Percentiles rank a stretch among this genome's conserved stretches.
Conservation (phyloP, 1,139 yeast genomes). For the Magnusiomyces sp. region DNA sequence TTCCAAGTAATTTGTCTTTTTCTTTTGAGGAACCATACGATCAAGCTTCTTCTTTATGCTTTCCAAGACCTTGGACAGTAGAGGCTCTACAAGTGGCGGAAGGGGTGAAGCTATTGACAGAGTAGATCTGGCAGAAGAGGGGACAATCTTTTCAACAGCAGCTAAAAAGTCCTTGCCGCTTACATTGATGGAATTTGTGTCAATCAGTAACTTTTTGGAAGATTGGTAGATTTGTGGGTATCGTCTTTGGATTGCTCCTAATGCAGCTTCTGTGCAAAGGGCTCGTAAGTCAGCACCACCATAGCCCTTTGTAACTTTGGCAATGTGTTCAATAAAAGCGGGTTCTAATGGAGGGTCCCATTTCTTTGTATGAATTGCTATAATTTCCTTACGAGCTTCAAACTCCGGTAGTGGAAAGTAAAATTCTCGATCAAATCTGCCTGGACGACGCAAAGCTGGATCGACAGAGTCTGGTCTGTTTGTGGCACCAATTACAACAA, state of each 20-base stretch:
- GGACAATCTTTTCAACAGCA: slow-evolving; percentile 80
- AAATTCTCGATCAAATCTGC: slow-evolving; percentile 94
- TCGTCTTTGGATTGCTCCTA: slow-evolving; percentile 80
- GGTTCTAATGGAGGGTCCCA: slow-evolving; percentile 72
- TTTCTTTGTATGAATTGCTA: slow-evolving; percentile 75
- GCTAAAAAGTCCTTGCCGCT: slow-evolving; percentile 81
- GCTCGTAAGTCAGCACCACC: slow-evolving; percentile 98
- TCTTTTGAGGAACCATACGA: slow-evolving; percentile 54
- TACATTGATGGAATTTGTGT: slow-evolving; percentile 64
- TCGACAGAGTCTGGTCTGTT: slow-evolving; percentile 97
- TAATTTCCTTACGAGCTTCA: slow-evolving; percentile 67
- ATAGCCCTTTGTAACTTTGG: slow-evolving; percentile 83
- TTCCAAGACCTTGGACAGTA: slow-evolving; percentile 45
- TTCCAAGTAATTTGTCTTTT: slow-evolving; percentile 52
- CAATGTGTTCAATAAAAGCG: slow-evolving; percentile 56
- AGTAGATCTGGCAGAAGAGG: slow-evolving; percentile 84
- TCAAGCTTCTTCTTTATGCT: slow-evolving; percentile 45
- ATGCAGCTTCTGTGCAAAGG: slow-evolving; percentile 90
- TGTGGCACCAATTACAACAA: slow-evolving; percentile 95
- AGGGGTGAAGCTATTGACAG: slow-evolving; percentile 56
- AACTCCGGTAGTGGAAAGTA: slow-evolving; percentile 89
- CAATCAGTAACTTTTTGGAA: slow-evolving; percentile 62
- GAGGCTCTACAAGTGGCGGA: slow-evolving; percentile 62
- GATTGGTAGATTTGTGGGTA: slow-evolving; percentile 89
- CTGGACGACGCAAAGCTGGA: slow-evolving; percentile 95